phyloP scores from a whole-genome alignment of 495 filamentous ascomycete species.

The Parachaetomium inaequale region DNA sequence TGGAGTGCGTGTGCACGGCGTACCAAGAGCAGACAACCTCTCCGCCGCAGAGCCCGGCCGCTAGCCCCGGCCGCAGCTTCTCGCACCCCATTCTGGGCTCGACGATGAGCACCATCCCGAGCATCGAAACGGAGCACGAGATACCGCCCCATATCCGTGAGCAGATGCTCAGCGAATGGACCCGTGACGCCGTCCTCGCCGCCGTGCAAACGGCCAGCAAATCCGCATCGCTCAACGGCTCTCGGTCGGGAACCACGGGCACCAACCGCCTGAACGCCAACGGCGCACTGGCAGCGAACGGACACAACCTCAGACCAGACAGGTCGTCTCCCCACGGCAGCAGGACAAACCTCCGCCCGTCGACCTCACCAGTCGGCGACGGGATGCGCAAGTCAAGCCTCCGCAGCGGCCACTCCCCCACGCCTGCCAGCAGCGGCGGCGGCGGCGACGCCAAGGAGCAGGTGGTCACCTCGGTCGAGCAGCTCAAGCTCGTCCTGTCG shows the following conservation, averaged over 20 bases:
- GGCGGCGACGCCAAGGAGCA: slow-evolving; percentile 52
- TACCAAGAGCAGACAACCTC: slow-evolving; percentile 58
- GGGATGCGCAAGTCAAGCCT: slow-evolving; percentile 42
- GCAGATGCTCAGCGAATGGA: slow-evolving; percentile 68
- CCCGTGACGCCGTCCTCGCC: slow-evolving; percentile 63
- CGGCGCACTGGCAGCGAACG: slow-evolving; percentile 41
- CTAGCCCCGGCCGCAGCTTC: slow-evolving; percentile 65
- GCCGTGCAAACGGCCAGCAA: slow-evolving; percentile 64
- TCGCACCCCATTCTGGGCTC: slow-evolving; percentile 56
- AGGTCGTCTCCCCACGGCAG: slow-evolving; percentile 40
- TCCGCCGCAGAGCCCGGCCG: slow-evolving; percentile 64
- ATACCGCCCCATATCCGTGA: slow-evolving; percentile 57
- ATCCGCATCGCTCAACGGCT: slow-evolving; percentile 67
- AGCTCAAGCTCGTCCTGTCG: slow-evolving; percentile 72
- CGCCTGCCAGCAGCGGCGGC: slow-evolving; percentile 53
- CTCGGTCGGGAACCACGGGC: slow-evolving; percentile 58
- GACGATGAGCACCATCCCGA: slow-evolving; percentile 36
- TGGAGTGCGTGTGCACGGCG: slow-evolving; percentile 65
- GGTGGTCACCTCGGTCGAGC: slow-evolving; percentile 80
- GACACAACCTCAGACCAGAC: slow-evolving; percentile 31
- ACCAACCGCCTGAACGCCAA: slow-evolving; percentile 56
- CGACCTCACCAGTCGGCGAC: slow-evolving; percentile 33
- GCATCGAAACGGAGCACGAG: slow-evolving; percentile 35
- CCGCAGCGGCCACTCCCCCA: slow-evolving; percentile 48
- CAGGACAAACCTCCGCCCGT: slow-evolving; percentile 41